A percentile compares a stretch with the other conserved stretches of the same genome.
Conservation (phyloP, 2,329 filamentous ascomycete genomes). For the Oidium heveae region DNA sequence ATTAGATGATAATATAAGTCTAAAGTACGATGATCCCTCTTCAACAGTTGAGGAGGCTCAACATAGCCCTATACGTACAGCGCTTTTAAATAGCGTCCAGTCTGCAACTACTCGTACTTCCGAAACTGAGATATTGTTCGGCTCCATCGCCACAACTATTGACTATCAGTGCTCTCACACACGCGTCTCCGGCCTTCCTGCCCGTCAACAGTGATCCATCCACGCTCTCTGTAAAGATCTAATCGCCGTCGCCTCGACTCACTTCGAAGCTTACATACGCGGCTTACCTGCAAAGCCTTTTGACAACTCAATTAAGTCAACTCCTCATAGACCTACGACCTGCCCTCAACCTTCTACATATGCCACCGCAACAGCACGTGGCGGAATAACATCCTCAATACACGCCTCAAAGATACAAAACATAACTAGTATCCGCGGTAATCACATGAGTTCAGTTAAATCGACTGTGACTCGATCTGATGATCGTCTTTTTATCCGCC, state of each 20-base stretch:
- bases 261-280: neutral
- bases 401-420: no score
- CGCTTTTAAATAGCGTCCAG: neutral
- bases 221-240: neutral
- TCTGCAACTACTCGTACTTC: neutral
- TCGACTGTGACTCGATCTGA: no score
- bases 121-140: neutral
- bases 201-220: neutral
- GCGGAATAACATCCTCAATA: neutral
- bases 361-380: neutral
- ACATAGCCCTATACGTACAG: neutral
- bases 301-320: neutral
- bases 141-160: neutral
- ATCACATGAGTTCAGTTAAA: no score
- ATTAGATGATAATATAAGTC: no score
- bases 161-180: neutral
- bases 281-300: neutral
- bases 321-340: neutral
- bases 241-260: neutral
- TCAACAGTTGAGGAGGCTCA: no score
- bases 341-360: neutral
- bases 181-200: neutral
- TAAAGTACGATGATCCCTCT: no score
- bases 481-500: no score
- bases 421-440: no score